phyloP scores from a whole-genome alignment of 1,284 basidiomycete species.

The Leccinum angustisporum region DNA sequence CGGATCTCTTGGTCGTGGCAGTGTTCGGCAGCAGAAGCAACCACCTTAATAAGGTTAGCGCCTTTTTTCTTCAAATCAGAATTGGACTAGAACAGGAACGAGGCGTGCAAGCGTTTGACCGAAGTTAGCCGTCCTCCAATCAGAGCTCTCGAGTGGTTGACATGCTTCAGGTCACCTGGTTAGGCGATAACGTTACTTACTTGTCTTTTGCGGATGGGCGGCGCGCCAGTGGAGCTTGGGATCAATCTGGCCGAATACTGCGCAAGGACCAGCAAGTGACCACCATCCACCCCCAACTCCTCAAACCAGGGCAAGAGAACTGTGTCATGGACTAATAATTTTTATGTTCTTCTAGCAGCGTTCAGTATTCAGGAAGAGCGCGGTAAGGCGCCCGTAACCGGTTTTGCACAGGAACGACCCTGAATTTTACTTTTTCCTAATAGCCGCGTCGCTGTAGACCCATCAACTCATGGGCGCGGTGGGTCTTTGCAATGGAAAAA shows the following conservation, averaged over 20 bases:
- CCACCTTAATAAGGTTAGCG: neutral
- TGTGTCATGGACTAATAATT: neutral
- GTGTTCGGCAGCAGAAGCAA: neutral
- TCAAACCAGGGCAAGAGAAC: neutral
- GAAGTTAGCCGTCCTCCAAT: neutral
- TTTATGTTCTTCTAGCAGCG: neutral
- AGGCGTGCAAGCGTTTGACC: neutral
- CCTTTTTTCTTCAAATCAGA: neutral
- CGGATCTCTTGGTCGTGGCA: neutral
- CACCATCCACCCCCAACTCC: neutral
- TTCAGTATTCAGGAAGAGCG: neutral
- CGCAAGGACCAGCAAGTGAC: neutral
- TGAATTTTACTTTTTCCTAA: neutral
- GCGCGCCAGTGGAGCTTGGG: neutral
- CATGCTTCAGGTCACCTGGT: neutral
- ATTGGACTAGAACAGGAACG: slow-evolving; percentile 2
- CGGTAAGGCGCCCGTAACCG: neutral
- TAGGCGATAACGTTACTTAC: neutral
- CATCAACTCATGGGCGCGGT: neutral
- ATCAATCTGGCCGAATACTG: neutral
- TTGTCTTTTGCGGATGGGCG: neutral
- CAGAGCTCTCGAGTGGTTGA: neutral
- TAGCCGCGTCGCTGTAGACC: neutral
- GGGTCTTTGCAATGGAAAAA: neutral
- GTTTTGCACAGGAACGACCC: slow-evolving; percentile 11